Percentiles rank a stretch among this genome's conserved stretches.
Conservation (phyloP, 208 protist species). For the Leishmania tarentolae region DNA sequence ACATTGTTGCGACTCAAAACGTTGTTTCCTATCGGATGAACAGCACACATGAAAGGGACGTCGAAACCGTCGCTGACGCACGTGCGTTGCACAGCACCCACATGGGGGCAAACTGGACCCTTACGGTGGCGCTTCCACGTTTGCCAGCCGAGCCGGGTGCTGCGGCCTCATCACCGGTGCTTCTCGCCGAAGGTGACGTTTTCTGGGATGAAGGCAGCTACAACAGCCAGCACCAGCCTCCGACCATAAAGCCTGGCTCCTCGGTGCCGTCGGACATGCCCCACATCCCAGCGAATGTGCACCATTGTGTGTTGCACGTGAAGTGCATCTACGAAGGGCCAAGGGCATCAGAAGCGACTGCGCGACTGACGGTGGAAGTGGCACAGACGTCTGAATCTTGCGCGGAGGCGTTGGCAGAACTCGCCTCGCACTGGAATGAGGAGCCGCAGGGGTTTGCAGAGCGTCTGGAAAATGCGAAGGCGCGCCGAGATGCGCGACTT, state of each 20-base stretch:
- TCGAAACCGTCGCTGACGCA: background rate
- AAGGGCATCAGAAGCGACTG: background rate
- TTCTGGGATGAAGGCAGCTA: conserved; percentile 61
- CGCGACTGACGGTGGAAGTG: conserved; percentile 28
- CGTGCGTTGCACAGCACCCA: conserved; percentile 23
- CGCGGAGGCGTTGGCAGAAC: conserved; percentile 24
- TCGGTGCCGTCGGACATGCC: conserved; percentile 1
- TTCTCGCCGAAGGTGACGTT: conserved; percentile 46
- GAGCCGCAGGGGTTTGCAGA: conserved; percentile 30
- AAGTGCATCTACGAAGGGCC: conserved; percentile 21
- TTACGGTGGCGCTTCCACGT: conserved; percentile 26
- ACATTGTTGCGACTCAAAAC: conserved; percentile 36
- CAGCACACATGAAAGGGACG: conserved; percentile 12
- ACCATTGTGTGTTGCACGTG: conserved; percentile 26
- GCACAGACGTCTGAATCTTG: conserved; percentile 26
- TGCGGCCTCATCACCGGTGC: background rate
- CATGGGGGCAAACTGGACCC: conserved; percentile 36
- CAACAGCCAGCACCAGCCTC: conserved; percentile 35
- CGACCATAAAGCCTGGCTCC: background rate
- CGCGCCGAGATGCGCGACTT: conserved; percentile 14
- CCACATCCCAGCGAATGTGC: conserved; percentile 17
- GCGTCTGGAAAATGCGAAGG: conserved; percentile 8
- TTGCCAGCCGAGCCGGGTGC: background rate
- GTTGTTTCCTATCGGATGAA: background rate
- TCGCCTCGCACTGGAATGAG: conserved; percentile 29